Percentiles rank a stretch among this genome's conserved stretches.
Evolutionary conservation across 2,329 filamentous ascomycete species (phyloP).

Genomic region (Malbranchea zuffiana): DNA sequence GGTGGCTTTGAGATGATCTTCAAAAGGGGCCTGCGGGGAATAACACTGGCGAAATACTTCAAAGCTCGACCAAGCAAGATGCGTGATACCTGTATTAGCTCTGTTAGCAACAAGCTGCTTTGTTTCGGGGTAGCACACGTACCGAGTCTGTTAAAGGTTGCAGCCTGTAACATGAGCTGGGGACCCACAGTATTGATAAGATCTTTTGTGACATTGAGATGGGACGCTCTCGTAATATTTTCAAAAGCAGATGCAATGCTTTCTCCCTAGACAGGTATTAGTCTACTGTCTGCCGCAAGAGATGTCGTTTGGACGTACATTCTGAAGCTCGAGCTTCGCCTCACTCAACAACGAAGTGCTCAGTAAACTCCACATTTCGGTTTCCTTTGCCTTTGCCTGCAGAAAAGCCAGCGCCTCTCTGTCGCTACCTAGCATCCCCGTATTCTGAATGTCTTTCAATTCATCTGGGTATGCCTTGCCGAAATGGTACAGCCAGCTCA

Average conservation of each 20-base stretch:
- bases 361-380: conserved; percentile 73
- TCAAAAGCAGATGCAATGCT: conserved; percentile 56
- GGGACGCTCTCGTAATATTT: conserved; percentile 68
- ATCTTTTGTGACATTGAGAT: conserved; percentile 67
- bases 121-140: no score
- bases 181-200: conserved; percentile 62
- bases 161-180: conserved; percentile 60
- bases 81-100: conserved; percentile 46
- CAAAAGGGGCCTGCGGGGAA: conserved; percentile 50
- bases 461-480: conserved; percentile 71
- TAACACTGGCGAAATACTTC: conserved; percentile 70
- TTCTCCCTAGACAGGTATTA: conserved; percentile 38
- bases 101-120: no score
- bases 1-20: conserved; percentile 66
- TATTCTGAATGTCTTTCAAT: conserved; percentile 58
- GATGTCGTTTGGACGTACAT: conserved; percentile 46
- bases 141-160: conserved; percentile 68
- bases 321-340: conserved; percentile 65
- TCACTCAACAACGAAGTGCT: conserved; percentile 77
- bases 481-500: conserved; percentile 94
- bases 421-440: conserved; percentile 63
- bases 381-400: conserved; percentile 74
- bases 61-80: conserved; percentile 47
- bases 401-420: conserved; percentile 75
- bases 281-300: background rate